A percentile compares a stretch with the other conserved stretches of the same genome.
phyloP scores from a whole-genome alignment of 1,139 yeast species.

The Debaryomyces udenii region DNA sequence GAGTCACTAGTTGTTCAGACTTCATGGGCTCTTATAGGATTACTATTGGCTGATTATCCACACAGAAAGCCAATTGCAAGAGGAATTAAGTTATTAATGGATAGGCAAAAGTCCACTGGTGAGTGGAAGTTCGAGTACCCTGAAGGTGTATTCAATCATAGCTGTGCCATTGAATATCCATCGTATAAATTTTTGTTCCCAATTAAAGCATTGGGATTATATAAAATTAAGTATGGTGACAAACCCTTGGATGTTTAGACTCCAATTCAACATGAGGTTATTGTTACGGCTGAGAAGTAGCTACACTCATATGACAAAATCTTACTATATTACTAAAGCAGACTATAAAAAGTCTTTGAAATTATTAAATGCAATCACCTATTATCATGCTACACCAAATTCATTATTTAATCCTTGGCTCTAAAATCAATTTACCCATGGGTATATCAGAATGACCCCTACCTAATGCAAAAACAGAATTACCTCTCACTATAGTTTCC shows the following conservation, averaged over 20 bases:
- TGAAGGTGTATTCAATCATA: constrained; percentile 95
- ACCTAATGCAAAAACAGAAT: constrained; percentile 59
- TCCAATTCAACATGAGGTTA: too few species aligned
- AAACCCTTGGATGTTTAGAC: neutral
- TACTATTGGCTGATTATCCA: constrained; percentile 82
- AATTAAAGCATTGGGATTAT: constrained; percentile 90
- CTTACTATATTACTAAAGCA: too few species aligned
- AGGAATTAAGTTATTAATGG: constrained; percentile 68
- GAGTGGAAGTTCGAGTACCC: constrained; percentile 85
- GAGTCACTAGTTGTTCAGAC: constrained; percentile 84
- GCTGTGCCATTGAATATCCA: constrained; percentile 93
- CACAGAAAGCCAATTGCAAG: constrained; percentile 58
- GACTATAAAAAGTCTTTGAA: too few species aligned
- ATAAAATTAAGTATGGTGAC: constrained; percentile 41
- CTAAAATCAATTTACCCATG: constrained; percentile 61
- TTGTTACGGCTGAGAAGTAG: too few species aligned
- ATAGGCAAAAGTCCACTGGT: constrained; percentile 72
- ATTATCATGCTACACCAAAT: too few species aligned
- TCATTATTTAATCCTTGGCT: constrained; percentile 42
- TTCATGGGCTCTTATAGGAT: constrained; percentile 87
- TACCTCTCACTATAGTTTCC: constrained; percentile 80
- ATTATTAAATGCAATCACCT: too few species aligned
- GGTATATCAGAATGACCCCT: constrained; percentile 61
- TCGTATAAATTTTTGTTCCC: constrained; percentile 88
- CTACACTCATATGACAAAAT: too few species aligned